Percentiles rank a stretch among this genome's conserved stretches.
Conservation (phyloP, 2,329 filamentous ascomycete species). For the Cordyceps militaris region DNA sequence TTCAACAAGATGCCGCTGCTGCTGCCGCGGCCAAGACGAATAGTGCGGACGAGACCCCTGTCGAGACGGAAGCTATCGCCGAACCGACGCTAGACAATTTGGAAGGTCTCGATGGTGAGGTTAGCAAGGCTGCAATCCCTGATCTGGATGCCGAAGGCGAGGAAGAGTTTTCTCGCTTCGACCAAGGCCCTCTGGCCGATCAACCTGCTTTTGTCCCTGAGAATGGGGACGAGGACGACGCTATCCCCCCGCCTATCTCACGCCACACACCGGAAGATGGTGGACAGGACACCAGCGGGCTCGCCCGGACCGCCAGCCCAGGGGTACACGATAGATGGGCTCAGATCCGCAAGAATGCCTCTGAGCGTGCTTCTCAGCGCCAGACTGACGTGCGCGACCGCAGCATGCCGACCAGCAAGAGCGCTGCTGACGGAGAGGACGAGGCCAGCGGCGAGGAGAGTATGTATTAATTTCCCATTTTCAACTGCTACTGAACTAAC, state of each 20-base stretch:
- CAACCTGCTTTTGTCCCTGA: constrained; percentile 77
- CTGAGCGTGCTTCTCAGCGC: constrained; percentile 63
- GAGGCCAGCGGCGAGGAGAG: constrained; percentile 24
- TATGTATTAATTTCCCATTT: constrained; percentile 19
- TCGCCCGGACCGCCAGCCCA: constrained; percentile 26
- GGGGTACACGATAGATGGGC: constrained; percentile 75
- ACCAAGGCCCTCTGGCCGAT: constrained; percentile 81
- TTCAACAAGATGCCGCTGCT: constrained; percentile 30
- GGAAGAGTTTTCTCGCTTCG: constrained; percentile 61
- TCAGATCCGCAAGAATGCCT: constrained; percentile 90
- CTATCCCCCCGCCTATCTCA: constrained; percentile 45
- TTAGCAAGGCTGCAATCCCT: constrained; percentile 53
- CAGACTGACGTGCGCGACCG: constrained; percentile 59
- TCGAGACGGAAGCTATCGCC: not conserved
- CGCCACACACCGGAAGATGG: constrained; percentile 26
- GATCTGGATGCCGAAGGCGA: constrained; percentile 52
- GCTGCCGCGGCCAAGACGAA: constrained; percentile 15
- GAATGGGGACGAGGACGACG: constrained; percentile 43
- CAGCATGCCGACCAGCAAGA: constrained; percentile 41
- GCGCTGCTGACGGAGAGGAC: constrained; percentile 43
- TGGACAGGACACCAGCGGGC: constrained; percentile 12
- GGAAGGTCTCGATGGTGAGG: constrained; percentile 22
- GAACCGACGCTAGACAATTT: constrained; percentile 9
- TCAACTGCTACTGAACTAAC: constrained; percentile 18
- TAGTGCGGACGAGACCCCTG: not conserved